phyloP scores from a whole-genome alignment of 176 grass and related monocot species.

The Carex pumila region DNA sequence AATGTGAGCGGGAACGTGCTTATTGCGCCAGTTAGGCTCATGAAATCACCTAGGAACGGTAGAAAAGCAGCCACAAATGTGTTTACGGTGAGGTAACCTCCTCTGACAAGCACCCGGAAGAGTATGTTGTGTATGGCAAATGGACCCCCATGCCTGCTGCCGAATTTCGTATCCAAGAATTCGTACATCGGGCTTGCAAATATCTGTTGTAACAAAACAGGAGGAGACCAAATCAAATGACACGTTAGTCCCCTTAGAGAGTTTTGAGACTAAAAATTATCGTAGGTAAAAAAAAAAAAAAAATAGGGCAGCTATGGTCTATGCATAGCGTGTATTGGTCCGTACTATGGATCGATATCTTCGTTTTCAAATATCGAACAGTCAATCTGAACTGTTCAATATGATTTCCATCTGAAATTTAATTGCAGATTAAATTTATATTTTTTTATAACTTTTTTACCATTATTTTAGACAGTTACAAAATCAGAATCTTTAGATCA shows the following conservation, averaged over 20 bases:
- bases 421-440: too few relatives aligned
- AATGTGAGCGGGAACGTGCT: slow-evolving; percentile 94
- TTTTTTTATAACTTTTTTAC: too few relatives aligned
- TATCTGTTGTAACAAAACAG: slow-evolving; percentile 36
- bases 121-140: slow-evolving; percentile 60
- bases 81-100: slow-evolving; percentile 78
- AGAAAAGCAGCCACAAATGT: slow-evolving; percentile 78
- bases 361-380: too few relatives aligned
- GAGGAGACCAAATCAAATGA: background rate
- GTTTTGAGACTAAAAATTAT: background rate
- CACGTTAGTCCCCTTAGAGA: background rate
- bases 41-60: slow-evolving; percentile 85
- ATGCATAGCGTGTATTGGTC: too few relatives aligned
- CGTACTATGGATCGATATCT: too few relatives aligned
- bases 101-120: slow-evolving; percentile 70
- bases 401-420: too few relatives aligned
- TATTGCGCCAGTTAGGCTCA: slow-evolving; percentile 89
- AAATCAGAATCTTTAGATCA: too few relatives aligned
- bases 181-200: slow-evolving; percentile 98
- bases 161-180: slow-evolving; percentile 76
- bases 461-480: too few relatives aligned
- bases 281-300: background rate
- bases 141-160: slow-evolving; percentile 53
- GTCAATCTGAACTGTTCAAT: too few relatives aligned
- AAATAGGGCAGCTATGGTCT: too few relatives aligned